Evolutionary conservation across 2,329 filamentous ascomycete genomes (phyloP).

Genomic region (Trichoderma gracile): DNA sequence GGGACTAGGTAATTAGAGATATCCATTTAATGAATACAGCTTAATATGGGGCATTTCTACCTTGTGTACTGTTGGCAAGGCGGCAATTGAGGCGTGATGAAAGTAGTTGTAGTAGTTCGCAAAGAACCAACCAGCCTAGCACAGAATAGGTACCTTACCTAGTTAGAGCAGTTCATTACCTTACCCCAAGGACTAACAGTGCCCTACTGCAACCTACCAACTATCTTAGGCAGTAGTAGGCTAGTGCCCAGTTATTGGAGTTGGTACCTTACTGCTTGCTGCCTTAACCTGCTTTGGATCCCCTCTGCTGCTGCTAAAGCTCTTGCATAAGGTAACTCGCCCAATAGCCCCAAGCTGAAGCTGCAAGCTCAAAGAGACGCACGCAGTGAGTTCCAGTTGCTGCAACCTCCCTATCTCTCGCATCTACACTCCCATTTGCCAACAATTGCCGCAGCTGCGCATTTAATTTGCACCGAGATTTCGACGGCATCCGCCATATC

Average conservation of each 20-base stretch:
- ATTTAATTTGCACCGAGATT: neutral
- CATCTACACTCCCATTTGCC: conserved; percentile 6
- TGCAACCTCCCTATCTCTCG: no score
- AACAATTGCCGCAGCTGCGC: conserved; percentile 21
- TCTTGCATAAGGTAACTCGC: neutral
- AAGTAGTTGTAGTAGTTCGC: no score
- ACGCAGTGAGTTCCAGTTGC: neutral
- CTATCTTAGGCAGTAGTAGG: neutral
- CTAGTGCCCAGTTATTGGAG: no score
- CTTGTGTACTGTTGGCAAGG: no score
- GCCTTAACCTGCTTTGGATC: no score
- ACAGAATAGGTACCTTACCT: no score
- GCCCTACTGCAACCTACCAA: neutral
- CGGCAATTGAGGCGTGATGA: no score
- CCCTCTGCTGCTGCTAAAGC: neutral
- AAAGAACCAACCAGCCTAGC: no score
- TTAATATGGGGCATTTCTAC: neutral
- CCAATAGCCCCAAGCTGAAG: neutral
- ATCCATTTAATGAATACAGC: neutral
- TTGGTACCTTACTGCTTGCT: no score
- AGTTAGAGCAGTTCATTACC: no score
- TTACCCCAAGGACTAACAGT: no score
- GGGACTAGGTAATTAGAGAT: neutral
- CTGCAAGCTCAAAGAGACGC: neutral
- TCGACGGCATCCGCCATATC: conserved; percentile 2